phyloP scores from a whole-genome alignment of 1,284 basidiomycete species.

The Malassezia obtusa region DNA sequence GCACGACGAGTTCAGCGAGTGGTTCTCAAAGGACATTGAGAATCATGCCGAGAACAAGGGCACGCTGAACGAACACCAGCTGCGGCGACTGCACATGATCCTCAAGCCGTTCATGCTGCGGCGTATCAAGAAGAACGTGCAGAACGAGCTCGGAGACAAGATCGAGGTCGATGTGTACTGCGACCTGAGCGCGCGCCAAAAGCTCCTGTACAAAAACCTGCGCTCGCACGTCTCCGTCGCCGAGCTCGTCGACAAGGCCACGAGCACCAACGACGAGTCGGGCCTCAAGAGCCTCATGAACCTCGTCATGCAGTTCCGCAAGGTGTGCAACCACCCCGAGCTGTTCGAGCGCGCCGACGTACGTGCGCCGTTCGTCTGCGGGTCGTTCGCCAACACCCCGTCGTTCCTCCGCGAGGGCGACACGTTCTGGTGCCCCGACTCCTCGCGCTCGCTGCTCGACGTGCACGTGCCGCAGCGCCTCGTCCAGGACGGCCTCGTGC shows the following conservation, averaged over 20 bases:
- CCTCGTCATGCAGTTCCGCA: conserved; percentile 99
- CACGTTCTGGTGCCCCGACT: conserved; percentile 66
- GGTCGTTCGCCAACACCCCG: conserved; percentile 69
- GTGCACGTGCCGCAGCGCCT: conserved; percentile 66
- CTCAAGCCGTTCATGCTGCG: conserved; percentile 98
- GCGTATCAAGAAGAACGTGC: conserved; percentile 93
- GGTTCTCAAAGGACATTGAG: conserved; percentile 99
- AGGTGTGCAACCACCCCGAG: conserved; percentile 98
- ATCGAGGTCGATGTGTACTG: conserved; percentile 95
- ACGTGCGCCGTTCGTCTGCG: conserved; percentile 79
- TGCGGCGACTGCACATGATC: conserved; percentile 94
- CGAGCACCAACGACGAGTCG: conserved; percentile 70
- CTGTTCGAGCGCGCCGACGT: conserved; percentile 97
- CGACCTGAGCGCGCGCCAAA: conserved; percentile 85
- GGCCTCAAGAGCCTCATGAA: conserved; percentile 93
- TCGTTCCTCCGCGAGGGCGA: conserved; percentile 77
- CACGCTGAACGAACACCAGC: conserved; percentile 86
- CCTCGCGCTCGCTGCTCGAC: conserved; percentile 76
- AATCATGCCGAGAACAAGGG: conserved; percentile 67
- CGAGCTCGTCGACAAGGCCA: conserved; percentile 78
- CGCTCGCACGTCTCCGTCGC: conserved; percentile 87
- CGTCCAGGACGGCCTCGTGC: conserved; percentile 65
- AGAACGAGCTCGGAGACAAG: conserved; percentile 99
- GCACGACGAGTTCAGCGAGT: conserved; percentile 98
- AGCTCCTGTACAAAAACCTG: conserved; percentile 80